Evolutionary conservation across 2,329 filamentous ascomycete genomes (phyloP).

Genomic region (Macrophomina tecta): DNA sequence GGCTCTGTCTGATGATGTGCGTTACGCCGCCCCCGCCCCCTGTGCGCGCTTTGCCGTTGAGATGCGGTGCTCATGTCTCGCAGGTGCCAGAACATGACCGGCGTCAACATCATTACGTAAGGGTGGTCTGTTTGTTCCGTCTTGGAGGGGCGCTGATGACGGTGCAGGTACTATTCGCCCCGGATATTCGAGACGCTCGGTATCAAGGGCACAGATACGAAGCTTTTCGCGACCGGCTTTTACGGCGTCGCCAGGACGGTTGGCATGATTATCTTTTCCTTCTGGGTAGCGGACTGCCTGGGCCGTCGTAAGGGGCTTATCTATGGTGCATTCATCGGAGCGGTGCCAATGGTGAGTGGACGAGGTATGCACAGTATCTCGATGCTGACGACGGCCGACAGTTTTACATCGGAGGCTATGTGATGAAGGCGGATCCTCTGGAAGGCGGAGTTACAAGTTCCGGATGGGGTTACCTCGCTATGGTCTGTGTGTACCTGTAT

Average conservation of each 20-base stretch:
- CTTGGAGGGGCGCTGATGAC: too few relatives aligned
- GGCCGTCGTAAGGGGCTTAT: constrained; percentile 52
- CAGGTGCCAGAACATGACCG: constrained; percentile 42
- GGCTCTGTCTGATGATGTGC: constrained; percentile 42
- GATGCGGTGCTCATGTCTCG: constrained; percentile 27
- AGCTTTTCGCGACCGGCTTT: constrained; percentile 58
- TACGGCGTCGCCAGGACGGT: constrained; percentile 47
- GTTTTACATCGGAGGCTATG: constrained; percentile 61
- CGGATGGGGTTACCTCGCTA: constrained; percentile 59
- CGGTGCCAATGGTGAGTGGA: constrained; percentile 47
- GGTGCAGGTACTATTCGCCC: constrained; percentile 40
- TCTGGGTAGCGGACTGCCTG: constrained; percentile 48
- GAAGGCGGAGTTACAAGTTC: constrained; percentile 51
- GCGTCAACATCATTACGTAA: constrained; percentile 30
- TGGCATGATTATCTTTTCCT: constrained; percentile 19
- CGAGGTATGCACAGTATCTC: too few relatives aligned
- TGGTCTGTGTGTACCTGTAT: constrained; percentile 62
- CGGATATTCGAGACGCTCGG: constrained; percentile 52
- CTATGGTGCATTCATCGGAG: constrained; percentile 56
- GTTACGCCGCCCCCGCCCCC: too few relatives aligned
- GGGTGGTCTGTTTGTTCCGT: too few relatives aligned
- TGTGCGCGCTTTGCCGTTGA: too few relatives aligned
- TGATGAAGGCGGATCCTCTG: constrained; percentile 59
- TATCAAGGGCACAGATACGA: constrained; percentile 49
- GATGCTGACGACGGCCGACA: background rate